phyloP scores from a whole-genome alignment of 2,329 filamentous ascomycete species.

The Sclerotinia nivalis region DNA sequence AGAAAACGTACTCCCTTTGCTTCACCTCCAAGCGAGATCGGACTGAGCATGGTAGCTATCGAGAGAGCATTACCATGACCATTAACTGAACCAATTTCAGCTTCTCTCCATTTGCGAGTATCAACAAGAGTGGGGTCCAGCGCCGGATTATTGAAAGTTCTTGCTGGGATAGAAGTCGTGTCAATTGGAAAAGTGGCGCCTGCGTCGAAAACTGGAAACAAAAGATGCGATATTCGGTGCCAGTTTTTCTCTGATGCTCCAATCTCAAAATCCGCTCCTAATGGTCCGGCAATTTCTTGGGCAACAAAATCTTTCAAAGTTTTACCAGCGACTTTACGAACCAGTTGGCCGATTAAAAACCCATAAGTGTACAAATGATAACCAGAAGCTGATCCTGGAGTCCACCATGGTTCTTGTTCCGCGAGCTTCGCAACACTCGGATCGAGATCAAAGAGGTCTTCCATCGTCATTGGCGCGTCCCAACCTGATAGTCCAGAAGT shows the following conservation, averaged over 20 bases:
- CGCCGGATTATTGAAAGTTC: slow-evolving; percentile 13
- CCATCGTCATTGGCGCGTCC: not conserved
- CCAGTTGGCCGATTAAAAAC: slow-evolving; percentile 47
- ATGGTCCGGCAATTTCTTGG: slow-evolving; percentile 15
- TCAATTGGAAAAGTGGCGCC: not conserved
- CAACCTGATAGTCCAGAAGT: not conserved
- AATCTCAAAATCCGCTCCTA: slow-evolving; percentile 25
- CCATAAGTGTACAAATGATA: slow-evolving; percentile 48
- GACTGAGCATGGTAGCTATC: slow-evolving; percentile 38
- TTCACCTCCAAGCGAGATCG: slow-evolving; percentile 1
- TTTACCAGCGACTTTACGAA: slow-evolving; percentile 46
- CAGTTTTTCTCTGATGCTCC: slow-evolving; percentile 18
- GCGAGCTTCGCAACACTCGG: slow-evolving; percentile 36
- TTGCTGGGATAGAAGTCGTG: not conserved
- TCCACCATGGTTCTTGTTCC: slow-evolving; percentile 48
- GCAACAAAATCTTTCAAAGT: slow-evolving; percentile 47
- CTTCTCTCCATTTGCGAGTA: slow-evolving; percentile 38
- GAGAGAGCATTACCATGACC: slow-evolving; percentile 50
- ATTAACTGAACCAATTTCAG: slow-evolving; percentile 47
- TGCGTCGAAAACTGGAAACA: slow-evolving; percentile 5
- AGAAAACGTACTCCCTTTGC: not conserved
- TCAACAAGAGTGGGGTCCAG: slow-evolving; percentile 5
- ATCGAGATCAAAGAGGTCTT: not conserved
- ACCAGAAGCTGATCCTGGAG: slow-evolving; percentile 46
- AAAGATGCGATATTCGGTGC: slow-evolving; percentile 19